Evolutionary conservation across 2,329 filamentous ascomycete genomes (phyloP).

Genomic region (Blumeria hordei): DNA sequence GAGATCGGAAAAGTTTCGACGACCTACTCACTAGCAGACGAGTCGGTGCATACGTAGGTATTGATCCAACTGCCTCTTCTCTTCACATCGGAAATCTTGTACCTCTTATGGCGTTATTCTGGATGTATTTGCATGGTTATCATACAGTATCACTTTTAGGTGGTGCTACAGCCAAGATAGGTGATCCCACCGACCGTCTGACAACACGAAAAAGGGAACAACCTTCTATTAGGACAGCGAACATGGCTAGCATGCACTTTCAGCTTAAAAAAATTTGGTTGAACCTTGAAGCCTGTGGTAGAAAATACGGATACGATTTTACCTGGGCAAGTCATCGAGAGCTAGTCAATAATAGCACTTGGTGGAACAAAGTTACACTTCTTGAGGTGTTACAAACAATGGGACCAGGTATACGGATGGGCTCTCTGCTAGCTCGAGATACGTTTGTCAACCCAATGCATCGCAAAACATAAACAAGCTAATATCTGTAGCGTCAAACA

Average conservation of each 20-base stretch:
- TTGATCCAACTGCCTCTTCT: constrained; percentile 61
- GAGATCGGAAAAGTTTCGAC: constrained; percentile 26
- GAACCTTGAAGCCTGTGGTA: constrained; percentile 43
- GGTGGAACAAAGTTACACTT: constrained; percentile 51
- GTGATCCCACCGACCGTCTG: constrained; percentile 52
- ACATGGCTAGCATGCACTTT: constrained; percentile 41
- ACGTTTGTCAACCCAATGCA: constrained; percentile 32
- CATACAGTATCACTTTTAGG: constrained; percentile 43
- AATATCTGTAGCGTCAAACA: constrained; percentile 35
- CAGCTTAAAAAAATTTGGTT: constrained; percentile 50
- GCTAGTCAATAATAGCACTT: constrained; percentile 59
- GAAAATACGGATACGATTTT: constrained; percentile 39
- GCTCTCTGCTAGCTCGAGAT: constrained; percentile 70
- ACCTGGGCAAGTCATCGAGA: constrained; percentile 42
- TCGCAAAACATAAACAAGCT: neutral
- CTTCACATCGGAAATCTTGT: constrained; percentile 62
- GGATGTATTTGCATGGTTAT: constrained; percentile 59
- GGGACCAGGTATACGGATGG: constrained; percentile 51
- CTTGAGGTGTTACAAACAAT: constrained; percentile 53
- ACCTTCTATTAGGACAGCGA: constrained; percentile 30
- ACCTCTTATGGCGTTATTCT: constrained; percentile 63
- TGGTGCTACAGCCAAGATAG: constrained; percentile 52
- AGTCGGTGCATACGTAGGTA: constrained; percentile 54
- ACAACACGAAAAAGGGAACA: constrained; percentile 30
- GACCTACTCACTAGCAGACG: constrained; percentile 38